A percentile compares a stretch with the other conserved stretches of the same genome.
Evolutionary conservation across 2,329 filamentous ascomycete species (phyloP).

Genomic region (Passalora sequoiae): DNA sequence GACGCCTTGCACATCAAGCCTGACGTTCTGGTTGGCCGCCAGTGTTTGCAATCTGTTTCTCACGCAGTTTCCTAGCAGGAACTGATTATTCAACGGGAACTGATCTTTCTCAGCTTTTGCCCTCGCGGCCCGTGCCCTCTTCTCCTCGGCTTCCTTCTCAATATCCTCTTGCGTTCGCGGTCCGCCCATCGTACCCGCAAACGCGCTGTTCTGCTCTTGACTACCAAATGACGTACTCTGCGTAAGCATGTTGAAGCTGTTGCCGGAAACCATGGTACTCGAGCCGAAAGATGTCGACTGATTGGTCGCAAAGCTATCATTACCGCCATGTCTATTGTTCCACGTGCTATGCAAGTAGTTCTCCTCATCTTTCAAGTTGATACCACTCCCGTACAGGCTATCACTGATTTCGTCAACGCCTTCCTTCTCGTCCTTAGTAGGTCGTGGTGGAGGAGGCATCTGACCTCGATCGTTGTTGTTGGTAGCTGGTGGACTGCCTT

Average conservation of each 20-base stretch:
- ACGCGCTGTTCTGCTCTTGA: constrained; percentile 31
- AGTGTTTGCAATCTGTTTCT: constrained; percentile 54
- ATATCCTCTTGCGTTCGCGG: constrained; percentile 60
- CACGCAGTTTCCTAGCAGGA: constrained; percentile 59
- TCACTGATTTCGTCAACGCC: constrained; percentile 72
- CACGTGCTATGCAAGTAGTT: constrained; percentile 69
- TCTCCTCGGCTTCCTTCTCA: constrained; percentile 59
- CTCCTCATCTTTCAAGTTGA: constrained; percentile 82
- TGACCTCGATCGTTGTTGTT: constrained; percentile 18
- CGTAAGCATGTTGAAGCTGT: constrained; percentile 44
- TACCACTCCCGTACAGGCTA: constrained; percentile 75
- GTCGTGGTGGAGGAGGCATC: constrained; percentile 61
- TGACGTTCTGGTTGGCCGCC: constrained; percentile 54
- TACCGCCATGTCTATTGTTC: constrained; percentile 42
- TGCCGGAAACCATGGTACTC: constrained; percentile 32
- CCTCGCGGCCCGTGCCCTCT: constrained; percentile 62
- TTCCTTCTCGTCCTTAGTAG: constrained; percentile 51
- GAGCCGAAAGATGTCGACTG: constrained; percentile 48
- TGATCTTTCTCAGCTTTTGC: constrained; percentile 56
- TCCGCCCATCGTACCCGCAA: constrained; percentile 46
- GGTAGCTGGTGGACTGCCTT: constrained; percentile 21
- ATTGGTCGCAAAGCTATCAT: constrained; percentile 29
- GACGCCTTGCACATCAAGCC: constrained; percentile 54
- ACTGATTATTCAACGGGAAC: constrained; percentile 68
- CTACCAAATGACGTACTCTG: constrained; percentile 39